Conservation (phyloP, 169 alveolate species). For the Eimeria praecox region DNA sequence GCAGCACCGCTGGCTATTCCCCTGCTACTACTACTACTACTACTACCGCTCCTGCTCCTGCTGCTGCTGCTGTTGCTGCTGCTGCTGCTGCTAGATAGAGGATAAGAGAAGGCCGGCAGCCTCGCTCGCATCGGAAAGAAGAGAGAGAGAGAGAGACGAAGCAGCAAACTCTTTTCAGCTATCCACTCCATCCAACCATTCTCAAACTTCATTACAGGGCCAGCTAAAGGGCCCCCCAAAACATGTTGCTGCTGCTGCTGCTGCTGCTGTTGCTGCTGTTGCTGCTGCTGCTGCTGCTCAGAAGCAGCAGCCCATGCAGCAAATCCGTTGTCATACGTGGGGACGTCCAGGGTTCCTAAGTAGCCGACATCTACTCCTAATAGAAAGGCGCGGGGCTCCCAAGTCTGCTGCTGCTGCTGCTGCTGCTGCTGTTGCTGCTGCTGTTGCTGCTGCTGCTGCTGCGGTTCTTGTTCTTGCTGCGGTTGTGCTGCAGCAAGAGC, state of each 20-base stretch:
- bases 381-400: slow-evolving; percentile 26
- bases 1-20: not conserved
- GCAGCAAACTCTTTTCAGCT: not conserved
- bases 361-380: slow-evolving; percentile 33
- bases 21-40: not conserved
- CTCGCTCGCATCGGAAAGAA: not conserved
- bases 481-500: not conserved
- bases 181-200: not conserved
- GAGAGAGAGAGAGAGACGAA: not conserved
- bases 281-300: slow-evolving; percentile 66
- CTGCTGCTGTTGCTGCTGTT: slow-evolving; percentile 14
- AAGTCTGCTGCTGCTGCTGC: slow-evolving; percentile 1
- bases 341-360: slow-evolving; percentile 5
- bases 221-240: slow-evolving; percentile 1
- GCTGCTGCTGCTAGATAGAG: not conserved
- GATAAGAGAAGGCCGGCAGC: not conserved
- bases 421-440: slow-evolving; percentile 48
- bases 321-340: not conserved
- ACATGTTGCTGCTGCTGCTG: not conserved
- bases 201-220: slow-evolving; percentile 22
- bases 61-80: slow-evolving; percentile 25
- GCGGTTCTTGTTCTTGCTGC: slow-evolving; percentile 37
- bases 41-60: not conserved
- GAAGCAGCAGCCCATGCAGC: slow-evolving; percentile 49
- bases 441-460: slow-evolving; percentile 53